A percentile compares a stretch with the other conserved stretches of the same genome.
These are phyloP conservation scores for Heliamphora ciliata DNA, from an alignment of 179 eudicot species.

Conservation along the genomic window DNA sequence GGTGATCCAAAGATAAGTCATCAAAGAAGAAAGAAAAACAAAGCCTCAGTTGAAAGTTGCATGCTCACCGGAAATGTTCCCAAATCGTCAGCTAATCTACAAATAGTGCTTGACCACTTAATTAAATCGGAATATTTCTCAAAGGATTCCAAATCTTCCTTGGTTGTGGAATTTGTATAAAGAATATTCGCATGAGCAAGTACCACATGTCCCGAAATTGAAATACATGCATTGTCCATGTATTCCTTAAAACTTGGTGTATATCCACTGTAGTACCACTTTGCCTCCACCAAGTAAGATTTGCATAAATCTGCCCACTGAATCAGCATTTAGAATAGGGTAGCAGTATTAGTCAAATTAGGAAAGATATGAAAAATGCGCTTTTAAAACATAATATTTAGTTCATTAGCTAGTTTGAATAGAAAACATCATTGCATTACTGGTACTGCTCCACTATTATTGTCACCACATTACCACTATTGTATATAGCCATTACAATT, in stretches of 20 bases:
- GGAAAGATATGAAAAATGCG: too few relatives aligned
- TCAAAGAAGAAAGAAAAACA: too few relatives aligned
- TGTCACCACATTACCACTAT: too few relatives aligned
- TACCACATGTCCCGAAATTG: neutral
- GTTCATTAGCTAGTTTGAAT: too few relatives aligned
- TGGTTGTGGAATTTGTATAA: slow-evolving; percentile 9
- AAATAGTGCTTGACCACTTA: slow-evolving; percentile 4
- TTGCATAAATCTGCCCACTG: slow-evolving; percentile 19
- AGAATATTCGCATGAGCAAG: slow-evolving; percentile 16
- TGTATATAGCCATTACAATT: too few relatives aligned
- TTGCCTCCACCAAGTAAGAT: slow-evolving; percentile 12
- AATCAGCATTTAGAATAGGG: neutral
- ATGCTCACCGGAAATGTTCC: slow-evolving; percentile 27
- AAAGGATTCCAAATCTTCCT: slow-evolving; percentile 16
- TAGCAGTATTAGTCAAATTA: too few relatives aligned
- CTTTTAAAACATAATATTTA: too few relatives aligned
- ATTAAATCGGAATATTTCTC: slow-evolving; percentile 9
- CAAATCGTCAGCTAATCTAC: slow-evolving; percentile 25
- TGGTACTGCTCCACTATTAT: too few relatives aligned
- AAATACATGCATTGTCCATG: slow-evolving; percentile 1
- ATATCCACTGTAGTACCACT: slow-evolving; percentile 4
- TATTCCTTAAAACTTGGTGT: slow-evolving; percentile 12
- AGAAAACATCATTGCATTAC: too few relatives aligned
- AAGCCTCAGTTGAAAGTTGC: neutral
- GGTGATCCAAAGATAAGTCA: too few relatives aligned